Evolutionary conservation across 306 rosid species (phyloP), one percentile per base, ranked within the genome.

Genomic region (Abrus pulchellus): DNA sequence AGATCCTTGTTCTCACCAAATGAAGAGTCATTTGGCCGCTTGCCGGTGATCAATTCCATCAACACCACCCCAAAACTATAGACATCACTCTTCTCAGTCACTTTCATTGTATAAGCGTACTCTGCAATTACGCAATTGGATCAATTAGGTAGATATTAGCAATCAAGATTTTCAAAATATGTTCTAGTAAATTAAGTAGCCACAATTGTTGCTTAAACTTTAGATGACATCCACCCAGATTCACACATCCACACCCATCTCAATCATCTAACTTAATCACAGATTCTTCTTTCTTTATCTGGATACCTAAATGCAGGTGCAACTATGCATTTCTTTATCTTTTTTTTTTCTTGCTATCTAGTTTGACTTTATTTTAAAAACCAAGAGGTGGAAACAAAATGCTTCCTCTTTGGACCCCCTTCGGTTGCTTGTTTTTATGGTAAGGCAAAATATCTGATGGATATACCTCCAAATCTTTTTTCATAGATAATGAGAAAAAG

Each of bases 51-150:
- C 62, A 95, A 9, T 64, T 95, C 98, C 88, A 93, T 77, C 47
- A 95, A 53, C 83, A 93, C 87, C 68, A 93, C 93, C 3, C 99
- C 99, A 55, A 84, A 95, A 59, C 97, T 95, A 71, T 93, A 93
- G 1, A 93, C 93, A 29, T 93, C 98, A 2, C 97, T 93, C 84
- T 95, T 93, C 86, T 91, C 97, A 0, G 85, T 95, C 36, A 90
- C 92, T 74, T 87, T 90, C 33, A 88, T 47, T 1, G 99, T 95
- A 72, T 91, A 91, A 3, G 86, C 96, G 41, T 89, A 91, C 48
- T 91, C 91, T 91, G 83, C 65, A 80, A 66, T 9, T 36, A 12
- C 89, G 83, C 65, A 80, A 66, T 9, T 36, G 20, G 4, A 84
- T 72, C 68, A 65, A 60, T 44, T 11, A 53, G 56, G 27, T 63